Percentiles rank a stretch among this genome's conserved stretches.
Evolutionary conservation across 768 basidiomycete genomes (phyloP).

Genomic region (Rubroboletus pulcherrimus): DNA sequence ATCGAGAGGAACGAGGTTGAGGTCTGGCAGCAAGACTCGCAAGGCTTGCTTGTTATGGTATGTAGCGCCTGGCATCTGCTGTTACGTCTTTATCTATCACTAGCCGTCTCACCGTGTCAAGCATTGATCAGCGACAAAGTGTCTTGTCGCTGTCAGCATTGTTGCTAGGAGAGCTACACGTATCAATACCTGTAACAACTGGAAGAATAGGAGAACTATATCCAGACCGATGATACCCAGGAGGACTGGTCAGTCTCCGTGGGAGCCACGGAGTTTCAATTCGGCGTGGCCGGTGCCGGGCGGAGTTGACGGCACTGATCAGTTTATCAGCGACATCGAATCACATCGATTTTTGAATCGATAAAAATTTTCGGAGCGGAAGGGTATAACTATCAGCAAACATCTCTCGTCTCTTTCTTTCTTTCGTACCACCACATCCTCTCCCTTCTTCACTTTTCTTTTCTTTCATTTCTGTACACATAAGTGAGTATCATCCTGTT

Average conservation of each 20-base stretch:
- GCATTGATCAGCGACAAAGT: constrained; percentile 6
- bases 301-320: constrained; percentile 44
- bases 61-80: constrained; percentile 3
- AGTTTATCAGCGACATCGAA: constrained; percentile 43
- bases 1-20: constrained; percentile 17
- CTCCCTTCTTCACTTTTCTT: constrained; percentile 26
- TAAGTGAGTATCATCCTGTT: constrained; percentile 37
- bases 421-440: constrained; percentile 36
- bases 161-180: constrained; percentile 4
- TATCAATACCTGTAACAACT: constrained; percentile 6
- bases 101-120: constrained; percentile 7
- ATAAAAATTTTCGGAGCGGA: constrained; percentile 57
- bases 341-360: constrained; percentile 63
- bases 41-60: constrained; percentile 5
- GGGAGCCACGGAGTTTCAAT: constrained; percentile 14
- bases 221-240: neutral
- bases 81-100: constrained; percentile 13
- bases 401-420: constrained; percentile 34
- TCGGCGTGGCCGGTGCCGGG: constrained; percentile 25
- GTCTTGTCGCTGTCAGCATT: constrained; percentile 4
- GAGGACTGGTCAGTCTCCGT: neutral
- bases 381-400: constrained; percentile 61
- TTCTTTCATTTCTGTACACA: constrained; percentile 37
- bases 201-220: neutral
- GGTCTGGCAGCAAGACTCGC: constrained; percentile 4